Evolutionary conservation across 2,329 filamentous ascomycete species (phyloP).

Genomic region (Ascosphaera pollenicola): DNA sequence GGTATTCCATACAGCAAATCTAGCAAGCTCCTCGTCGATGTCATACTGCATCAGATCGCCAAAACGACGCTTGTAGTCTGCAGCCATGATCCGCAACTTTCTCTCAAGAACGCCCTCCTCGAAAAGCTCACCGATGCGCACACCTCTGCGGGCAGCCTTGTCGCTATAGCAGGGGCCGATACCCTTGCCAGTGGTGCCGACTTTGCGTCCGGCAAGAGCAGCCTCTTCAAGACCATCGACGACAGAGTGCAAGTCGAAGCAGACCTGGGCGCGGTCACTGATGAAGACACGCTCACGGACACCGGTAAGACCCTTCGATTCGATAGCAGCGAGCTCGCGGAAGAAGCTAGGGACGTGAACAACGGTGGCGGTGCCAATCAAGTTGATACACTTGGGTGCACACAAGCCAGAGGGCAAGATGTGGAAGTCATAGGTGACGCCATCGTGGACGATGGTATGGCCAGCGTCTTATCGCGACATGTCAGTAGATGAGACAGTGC

Average conservation of each 20-base stretch:
- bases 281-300: conserved; percentile 23
- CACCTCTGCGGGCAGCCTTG: conserved; percentile 36
- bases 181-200: conserved; percentile 27
- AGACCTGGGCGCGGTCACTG: conserved; percentile 15
- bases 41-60: conserved; percentile 35
- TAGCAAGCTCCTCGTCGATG: conserved; percentile 34
- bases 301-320: conserved; percentile 21
- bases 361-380: conserved; percentile 25
- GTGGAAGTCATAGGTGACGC: conserved; percentile 26
- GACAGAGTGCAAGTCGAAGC: conserved; percentile 7
- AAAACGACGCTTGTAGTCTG: conserved; percentile 33
- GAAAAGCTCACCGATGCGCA: conserved; percentile 35
- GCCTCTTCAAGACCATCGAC: conserved; percentile 24
- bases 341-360: conserved; percentile 27
- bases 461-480: conserved; percentile 18
- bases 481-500: neutral
- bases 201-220: conserved; percentile 21
- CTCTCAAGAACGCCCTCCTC: conserved; percentile 32
- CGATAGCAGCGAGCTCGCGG: conserved; percentile 22
- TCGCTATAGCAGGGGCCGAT: conserved; percentile 39
- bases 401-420: conserved; percentile 22
- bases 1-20: conserved; percentile 26
- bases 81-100: conserved; percentile 29
- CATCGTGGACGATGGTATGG: conserved; percentile 25
- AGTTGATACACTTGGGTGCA: conserved; percentile 22